Percentiles rank a stretch among this genome's conserved stretches.
phyloP scores from a whole-genome alignment of 163 green algal species.

The Coccomyxa subellipsoidea region DNA sequence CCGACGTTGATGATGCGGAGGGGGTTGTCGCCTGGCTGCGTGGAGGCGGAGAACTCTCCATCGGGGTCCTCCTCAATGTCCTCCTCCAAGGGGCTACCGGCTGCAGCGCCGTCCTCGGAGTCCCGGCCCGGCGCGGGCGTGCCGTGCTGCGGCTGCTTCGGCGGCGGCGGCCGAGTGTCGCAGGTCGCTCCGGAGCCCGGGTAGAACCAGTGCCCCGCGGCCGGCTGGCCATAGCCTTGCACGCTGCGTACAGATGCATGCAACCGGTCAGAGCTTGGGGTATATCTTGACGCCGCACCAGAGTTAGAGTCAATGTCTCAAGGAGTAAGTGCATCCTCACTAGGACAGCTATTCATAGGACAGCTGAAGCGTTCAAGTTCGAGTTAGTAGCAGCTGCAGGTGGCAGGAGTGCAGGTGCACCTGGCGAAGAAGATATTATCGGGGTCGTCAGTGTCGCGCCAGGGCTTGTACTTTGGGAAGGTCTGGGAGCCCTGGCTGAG shows the following conservation, averaged over 20 bases:
- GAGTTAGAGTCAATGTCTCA: too few species aligned
- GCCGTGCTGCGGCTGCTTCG: neutral
- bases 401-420: too few species aligned
- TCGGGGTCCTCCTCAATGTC: constrained; percentile 59
- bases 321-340: too few species aligned
- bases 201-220: constrained; percentile 64
- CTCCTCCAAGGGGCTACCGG: neutral
- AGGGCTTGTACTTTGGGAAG: constrained; percentile 81
- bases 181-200: constrained; percentile 78
- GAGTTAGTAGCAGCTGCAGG: too few species aligned
- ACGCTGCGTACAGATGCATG: constrained; percentile 39
- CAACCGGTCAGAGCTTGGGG: neutral
- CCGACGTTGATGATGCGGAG: constrained; percentile 87
- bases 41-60: constrained; percentile 54
- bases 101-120: neutral
- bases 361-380: too few species aligned
- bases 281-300: too few species aligned
- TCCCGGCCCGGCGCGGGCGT: neutral
- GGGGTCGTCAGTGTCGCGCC: constrained; percentile 74
- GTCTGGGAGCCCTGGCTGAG: constrained; percentile 55
- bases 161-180: constrained; percentile 47
- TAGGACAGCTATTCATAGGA: too few species aligned
- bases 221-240: constrained; percentile 70
- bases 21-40: constrained; percentile 13
- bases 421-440: constrained; percentile 89